A percentile compares a stretch with the other conserved stretches of the same genome.
Conservation (phyloP, 345 rosid genomes). For the Gossypium thurberi region DNA sequence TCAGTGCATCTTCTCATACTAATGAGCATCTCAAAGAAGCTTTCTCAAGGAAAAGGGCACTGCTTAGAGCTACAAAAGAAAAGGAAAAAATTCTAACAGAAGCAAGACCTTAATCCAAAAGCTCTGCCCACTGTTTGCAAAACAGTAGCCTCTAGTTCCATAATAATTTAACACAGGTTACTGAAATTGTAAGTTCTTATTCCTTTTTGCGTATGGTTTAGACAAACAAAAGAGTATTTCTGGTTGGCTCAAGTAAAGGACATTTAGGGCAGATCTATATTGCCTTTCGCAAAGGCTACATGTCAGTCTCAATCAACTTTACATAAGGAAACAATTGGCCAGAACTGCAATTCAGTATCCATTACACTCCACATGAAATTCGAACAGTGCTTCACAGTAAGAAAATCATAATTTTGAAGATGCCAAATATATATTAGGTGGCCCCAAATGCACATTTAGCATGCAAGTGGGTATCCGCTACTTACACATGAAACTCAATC, state of each 20-base stretch:
- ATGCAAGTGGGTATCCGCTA: background rate
- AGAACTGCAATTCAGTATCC: slow-evolving; percentile 2
- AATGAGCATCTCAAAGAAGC: too few species aligned
- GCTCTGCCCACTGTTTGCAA: background rate
- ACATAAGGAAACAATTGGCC: slow-evolving; percentile 1
- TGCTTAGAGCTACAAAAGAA: background rate
- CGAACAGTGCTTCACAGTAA: background rate
- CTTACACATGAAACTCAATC: background rate
- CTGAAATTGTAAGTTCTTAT: background rate
- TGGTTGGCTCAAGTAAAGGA: background rate
- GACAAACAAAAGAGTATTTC: slow-evolving; percentile 6
- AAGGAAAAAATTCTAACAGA: background rate
- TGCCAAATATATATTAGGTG: background rate
- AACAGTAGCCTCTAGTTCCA: background rate
- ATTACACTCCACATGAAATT: slow-evolving; percentile 6
- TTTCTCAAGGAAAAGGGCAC: background rate
- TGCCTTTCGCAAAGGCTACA: slow-evolving; percentile 10
- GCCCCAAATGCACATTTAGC: background rate
- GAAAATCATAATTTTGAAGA: background rate
- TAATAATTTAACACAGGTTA: background rate
- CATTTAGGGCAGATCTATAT: slow-evolving; percentile 12
- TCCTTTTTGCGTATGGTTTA: slow-evolving; percentile 9
- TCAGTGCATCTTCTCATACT: slow-evolving; percentile 5
- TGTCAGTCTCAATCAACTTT: background rate
- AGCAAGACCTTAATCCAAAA: slow-evolving; percentile 4